These are phyloP conservation scores for Paraleonurus japonicus DNA, from an alignment of 257 asterid species.

Conservation along the genomic window DNA sequence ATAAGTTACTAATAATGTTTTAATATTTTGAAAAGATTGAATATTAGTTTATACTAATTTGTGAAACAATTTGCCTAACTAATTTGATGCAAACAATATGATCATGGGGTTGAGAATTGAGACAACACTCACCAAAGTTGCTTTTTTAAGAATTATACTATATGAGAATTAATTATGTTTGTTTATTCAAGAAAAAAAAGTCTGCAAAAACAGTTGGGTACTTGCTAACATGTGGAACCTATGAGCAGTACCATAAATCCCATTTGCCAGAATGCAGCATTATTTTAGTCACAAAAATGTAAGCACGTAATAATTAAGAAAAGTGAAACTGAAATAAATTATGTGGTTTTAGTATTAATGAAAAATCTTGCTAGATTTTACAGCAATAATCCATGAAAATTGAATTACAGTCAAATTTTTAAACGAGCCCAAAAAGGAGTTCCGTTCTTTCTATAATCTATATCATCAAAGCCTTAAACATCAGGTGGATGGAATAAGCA, in stretches of 20 bases:
- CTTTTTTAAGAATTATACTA: too few species aligned
- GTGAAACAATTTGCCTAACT: too few species aligned
- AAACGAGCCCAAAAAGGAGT: neutral
- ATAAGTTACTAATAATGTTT: too few species aligned
- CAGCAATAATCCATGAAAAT: constrained; percentile 25
- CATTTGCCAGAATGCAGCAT: constrained; percentile 11
- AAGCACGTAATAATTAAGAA: neutral
- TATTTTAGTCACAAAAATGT: constrained; percentile 11
- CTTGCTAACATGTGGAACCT: constrained; percentile 31
- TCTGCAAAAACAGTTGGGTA: constrained; percentile 28
- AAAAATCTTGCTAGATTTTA: constrained; percentile 21
- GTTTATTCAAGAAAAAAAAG: constrained; percentile 16
- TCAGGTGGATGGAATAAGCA: constrained; percentile 25
- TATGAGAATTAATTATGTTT: neutral
- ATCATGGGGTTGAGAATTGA: neutral
- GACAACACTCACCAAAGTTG: too few species aligned
- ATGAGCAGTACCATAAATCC: constrained; percentile 28
- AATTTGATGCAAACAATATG: neutral
- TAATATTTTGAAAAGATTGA: too few species aligned
- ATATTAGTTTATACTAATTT: too few species aligned
- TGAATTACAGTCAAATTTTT: constrained; percentile 23
- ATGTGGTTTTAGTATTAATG: constrained; percentile 18
- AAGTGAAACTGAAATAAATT: constrained; percentile 10
- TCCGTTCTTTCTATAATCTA: neutral
- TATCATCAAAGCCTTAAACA: neutral